phyloP scores from a whole-genome alignment of 805 yeast genomes.

The Lachancea thermotolerans region DNA sequence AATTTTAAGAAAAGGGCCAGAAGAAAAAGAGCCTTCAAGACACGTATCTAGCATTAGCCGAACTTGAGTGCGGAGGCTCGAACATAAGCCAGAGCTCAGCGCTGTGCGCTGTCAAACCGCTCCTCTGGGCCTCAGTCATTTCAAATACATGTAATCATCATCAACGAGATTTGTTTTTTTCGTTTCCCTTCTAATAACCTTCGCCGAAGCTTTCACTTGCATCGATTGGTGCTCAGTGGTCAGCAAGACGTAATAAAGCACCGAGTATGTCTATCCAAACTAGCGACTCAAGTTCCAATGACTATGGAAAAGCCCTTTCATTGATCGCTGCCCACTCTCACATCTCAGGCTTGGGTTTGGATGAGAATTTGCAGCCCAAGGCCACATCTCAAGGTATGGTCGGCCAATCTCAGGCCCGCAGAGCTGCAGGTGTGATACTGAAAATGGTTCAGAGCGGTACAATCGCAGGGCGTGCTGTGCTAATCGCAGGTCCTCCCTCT shows the following conservation, averaged over 20 bases:
- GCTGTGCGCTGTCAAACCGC: too few species aligned
- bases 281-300: constrained; percentile 29
- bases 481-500: constrained; percentile 96
- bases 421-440: constrained; percentile 90
- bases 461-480: constrained; percentile 93
- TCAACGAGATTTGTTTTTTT: too few species aligned
- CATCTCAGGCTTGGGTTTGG: constrained; percentile 93
- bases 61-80: too few species aligned
- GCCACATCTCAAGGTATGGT: constrained; percentile 91
- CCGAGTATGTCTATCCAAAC: constrained; percentile 36
- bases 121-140: too few species aligned
- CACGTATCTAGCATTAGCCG: too few species aligned
- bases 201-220: not conserved
- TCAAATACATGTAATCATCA: too few species aligned
- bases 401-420: constrained; percentile 91
- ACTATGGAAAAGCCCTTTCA: constrained; percentile 55
- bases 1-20: too few species aligned
- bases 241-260: too few species aligned
- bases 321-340: constrained; percentile 97
- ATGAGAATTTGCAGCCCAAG: constrained; percentile 79
- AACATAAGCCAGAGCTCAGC: too few species aligned
- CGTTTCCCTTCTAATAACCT: too few species aligned
- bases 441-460: constrained; percentile 91
- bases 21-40: too few species aligned
- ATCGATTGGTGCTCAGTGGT: too few species aligned